Base-by-base conservation (phyloP, 2,329 filamentous ascomycete genomes). In the Fusarium nisikadoi region DNA sequence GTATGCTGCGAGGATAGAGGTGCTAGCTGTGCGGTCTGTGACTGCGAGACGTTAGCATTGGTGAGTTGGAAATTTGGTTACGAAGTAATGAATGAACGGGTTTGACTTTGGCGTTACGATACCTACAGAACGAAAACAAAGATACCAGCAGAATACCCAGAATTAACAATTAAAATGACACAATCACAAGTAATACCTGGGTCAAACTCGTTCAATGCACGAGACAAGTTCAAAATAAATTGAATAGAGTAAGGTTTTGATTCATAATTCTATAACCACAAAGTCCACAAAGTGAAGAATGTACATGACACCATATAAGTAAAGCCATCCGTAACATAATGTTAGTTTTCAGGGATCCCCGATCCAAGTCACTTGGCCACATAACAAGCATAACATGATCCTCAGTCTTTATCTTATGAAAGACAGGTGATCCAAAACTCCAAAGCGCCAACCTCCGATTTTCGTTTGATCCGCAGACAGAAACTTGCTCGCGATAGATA, bases 1-100 rank as follows among this genome's bases (percentile, higher is more conserved):
- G 25, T 97, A 97, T 81, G 89, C 89, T 19, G 88, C 86, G 25
- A 83, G 94, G 58, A 88, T 97, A 47, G 92, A 96, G 79, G 83
- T 85, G 8, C 81, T 97, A 61, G 93, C 93, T 16, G 90, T 91
- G 3, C 89, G 87, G 64, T 93, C 78, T 9, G 76, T 81, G 19
- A 81, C 75, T 20, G 78, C 68, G 3, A 74, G 72, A 62, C 60
- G 45, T 27, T 68, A 41, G 19, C 20, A 56, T 35, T 33, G 12
- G 39, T 25, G 38, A 55, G 38, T 47, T 64, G n/a, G 42, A 41
- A 42, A 45, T 45, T 50, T 49, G 45, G 45, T 65, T 31, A 61
- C 49, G 61, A 66, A 61, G 41, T 70, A 33, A 66, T 62, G 66
- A 60, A 45, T 49, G 39, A 35, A 31, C 31, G 50, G 45, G 38